Percentiles rank a stretch among this genome's conserved stretches.
Conservation (phyloP, 805 yeast species). For the Scheffersomyces ergatensis region DNA sequence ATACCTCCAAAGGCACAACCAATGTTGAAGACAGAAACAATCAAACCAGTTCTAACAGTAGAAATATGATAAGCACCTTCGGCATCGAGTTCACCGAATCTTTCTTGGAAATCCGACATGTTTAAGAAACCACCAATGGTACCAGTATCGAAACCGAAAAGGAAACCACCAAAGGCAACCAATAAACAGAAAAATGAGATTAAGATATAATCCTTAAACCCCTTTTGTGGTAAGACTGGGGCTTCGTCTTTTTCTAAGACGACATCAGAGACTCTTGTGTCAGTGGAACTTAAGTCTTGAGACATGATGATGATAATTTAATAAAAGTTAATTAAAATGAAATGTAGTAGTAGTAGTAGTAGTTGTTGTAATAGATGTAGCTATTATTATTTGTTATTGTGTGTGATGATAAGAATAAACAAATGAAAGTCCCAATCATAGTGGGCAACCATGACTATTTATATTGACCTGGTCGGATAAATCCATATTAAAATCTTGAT, state of each 20-base stretch:
- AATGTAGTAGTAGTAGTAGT: no score
- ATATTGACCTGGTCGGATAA: no score
- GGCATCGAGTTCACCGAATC: constrained; percentile 47
- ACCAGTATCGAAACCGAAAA: constrained; percentile 78
- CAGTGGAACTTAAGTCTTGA: constrained; percentile 27
- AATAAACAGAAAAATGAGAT: constrained; percentile 44
- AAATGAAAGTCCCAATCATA: no score
- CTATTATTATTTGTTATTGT: no score
- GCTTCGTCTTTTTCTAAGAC: constrained; percentile 20
- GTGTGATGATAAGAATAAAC: no score
- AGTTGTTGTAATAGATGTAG: no score
- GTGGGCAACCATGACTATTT: no score
- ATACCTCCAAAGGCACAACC: constrained; percentile 76
- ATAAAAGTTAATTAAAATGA: no score
- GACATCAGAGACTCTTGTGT: constrained; percentile 20
- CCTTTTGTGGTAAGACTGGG: constrained; percentile 19
- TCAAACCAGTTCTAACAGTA: constrained; percentile 47
- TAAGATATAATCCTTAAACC: constrained; percentile 29
- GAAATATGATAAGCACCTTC: constrained; percentile 41
- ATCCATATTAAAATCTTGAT: neutral
- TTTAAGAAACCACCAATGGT: constrained; percentile 70
- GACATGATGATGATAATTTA: constrained; percentile 11
- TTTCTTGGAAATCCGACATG: constrained; percentile 49
- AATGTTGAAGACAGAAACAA: constrained; percentile 57
- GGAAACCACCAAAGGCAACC: constrained; percentile 74